phyloP scores from a whole-genome alignment of 805 yeast genomes.

The Kluyveromyces dobzhanskii region DNA sequence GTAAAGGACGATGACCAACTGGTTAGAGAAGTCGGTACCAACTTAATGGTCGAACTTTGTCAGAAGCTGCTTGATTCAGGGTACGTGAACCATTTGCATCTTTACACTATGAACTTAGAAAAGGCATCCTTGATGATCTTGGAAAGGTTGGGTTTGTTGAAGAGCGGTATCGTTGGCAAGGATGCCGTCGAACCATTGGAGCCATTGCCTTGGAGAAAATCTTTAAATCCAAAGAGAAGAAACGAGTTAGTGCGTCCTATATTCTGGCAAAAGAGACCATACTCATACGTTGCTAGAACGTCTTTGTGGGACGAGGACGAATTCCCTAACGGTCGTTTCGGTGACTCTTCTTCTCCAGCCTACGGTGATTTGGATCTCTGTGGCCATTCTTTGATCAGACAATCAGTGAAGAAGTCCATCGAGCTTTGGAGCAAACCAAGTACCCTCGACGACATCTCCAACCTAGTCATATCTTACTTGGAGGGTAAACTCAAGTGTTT shows the following conservation, averaged over 20 bases:
- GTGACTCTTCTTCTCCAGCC: slow-evolving; percentile 96
- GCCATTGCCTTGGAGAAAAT: slow-evolving; percentile 81
- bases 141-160: slow-evolving; percentile 57
- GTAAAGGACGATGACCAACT: slow-evolving; percentile 83
- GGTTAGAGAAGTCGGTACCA: slow-evolving; percentile 80
- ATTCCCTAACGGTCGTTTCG: slow-evolving; percentile 98
- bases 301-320: slow-evolving; percentile 82
- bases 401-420: slow-evolving; percentile 67
- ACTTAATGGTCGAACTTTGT: slow-evolving; percentile 80
- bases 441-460: slow-evolving; percentile 47
- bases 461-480: slow-evolving; percentile 60
- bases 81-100: slow-evolving; percentile 76
- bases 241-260: slow-evolving; percentile 86
- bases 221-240: slow-evolving; percentile 70
- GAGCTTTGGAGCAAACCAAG: slow-evolving; percentile 87
- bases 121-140: slow-evolving; percentile 82
- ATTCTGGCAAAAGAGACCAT: slow-evolving; percentile 92
- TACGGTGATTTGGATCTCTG: slow-evolving; percentile 82
- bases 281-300: slow-evolving; percentile 81
- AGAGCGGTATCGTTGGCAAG: slow-evolving; percentile 16
- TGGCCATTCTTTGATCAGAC: slow-evolving; percentile 74
- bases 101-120: slow-evolving; percentile 96
- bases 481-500: slow-evolving; percentile 62
- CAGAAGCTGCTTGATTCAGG: slow-evolving; percentile 60
- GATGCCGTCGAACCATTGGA: slow-evolving; percentile 14